Percentiles rank a stretch among this genome's conserved stretches.
Evolutionary conservation across 192 early-diverging fungal genomes (phyloP).

Genomic region (Dispira simplex): DNA sequence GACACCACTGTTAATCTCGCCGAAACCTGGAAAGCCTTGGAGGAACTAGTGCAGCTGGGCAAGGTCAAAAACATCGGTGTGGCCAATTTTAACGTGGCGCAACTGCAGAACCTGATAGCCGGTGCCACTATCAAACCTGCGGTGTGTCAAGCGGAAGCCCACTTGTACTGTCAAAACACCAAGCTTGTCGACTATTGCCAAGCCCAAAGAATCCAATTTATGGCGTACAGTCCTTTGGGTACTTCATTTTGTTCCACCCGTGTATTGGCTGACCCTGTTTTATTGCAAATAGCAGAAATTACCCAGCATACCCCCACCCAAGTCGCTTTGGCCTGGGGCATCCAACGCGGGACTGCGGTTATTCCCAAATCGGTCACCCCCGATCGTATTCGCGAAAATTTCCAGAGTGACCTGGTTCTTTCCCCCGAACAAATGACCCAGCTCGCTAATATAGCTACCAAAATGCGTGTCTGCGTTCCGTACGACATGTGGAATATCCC

Average conservation of each 20-base stretch:
- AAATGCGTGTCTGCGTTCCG: constrained; percentile 31
- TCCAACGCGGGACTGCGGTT: constrained; percentile 43
- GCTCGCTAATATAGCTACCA: constrained; percentile 25
- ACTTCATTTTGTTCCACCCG: constrained; percentile 28
- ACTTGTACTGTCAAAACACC: constrained; percentile 55
- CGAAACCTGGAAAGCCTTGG: constrained; percentile 58
- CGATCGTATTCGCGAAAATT: constrained; percentile 37
- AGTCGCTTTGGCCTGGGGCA: constrained; percentile 43
- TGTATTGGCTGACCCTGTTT: constrained; percentile 27
- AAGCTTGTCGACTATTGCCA: constrained; percentile 41
- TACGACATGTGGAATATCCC: constrained; percentile 24
- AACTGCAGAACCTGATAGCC: constrained; percentile 38
- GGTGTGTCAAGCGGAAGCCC: constrained; percentile 59
- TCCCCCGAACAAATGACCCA: constrained; percentile 28
- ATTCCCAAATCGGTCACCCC: constrained; percentile 49
- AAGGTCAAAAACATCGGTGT: constrained; percentile 46
- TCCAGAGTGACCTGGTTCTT: constrained; percentile 26
- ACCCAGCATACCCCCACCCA: constrained; percentile 40
- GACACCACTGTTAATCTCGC: constrained; percentile 29
- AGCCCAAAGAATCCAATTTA: constrained; percentile 39
- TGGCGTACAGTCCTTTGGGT: constrained; percentile 62
- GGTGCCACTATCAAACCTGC: constrained; percentile 44
- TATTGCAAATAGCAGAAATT: constrained; percentile 34
- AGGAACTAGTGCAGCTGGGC: constrained; percentile 41
- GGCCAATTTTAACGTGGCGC: constrained; percentile 41